phyloP scores from a whole-genome alignment of 2,329 filamentous ascomycete species.

The Talaromyces verruculosus region DNA sequence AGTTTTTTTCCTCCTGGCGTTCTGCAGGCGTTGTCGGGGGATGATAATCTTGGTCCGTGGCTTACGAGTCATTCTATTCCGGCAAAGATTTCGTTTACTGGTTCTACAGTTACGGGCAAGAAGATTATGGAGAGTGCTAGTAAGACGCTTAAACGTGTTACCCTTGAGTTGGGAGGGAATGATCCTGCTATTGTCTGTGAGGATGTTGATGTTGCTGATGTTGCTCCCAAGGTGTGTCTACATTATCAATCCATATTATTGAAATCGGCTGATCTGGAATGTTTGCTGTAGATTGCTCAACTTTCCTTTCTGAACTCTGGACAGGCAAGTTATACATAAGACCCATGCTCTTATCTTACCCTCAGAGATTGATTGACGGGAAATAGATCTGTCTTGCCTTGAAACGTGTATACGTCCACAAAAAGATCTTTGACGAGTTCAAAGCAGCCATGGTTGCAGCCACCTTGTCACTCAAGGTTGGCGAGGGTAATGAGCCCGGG shows the following conservation, averaged over 20 bases:
- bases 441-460: conserved; percentile 45
- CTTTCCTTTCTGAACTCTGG: background rate
- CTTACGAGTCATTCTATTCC: conserved; percentile 57
- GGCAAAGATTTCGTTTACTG: conserved; percentile 60
- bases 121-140: conserved; percentile 52
- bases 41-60: conserved; percentile 54
- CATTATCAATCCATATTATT: background rate
- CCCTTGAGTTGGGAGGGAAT: conserved; percentile 44
- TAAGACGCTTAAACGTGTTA: conserved; percentile 55
- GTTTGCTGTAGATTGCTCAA: background rate
- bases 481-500: background rate
- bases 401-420: conserved; percentile 63
- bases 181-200: conserved; percentile 14
- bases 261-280: background rate
- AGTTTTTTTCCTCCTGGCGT: conserved; percentile 54
- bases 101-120: conserved; percentile 53
- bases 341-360: too few relatives aligned
- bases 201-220: conserved; percentile 11
- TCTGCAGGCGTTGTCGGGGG: conserved; percentile 56
- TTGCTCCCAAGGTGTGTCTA: background rate
- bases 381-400: conserved; percentile 52
- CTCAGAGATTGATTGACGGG: background rate
- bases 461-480: conserved; percentile 39
- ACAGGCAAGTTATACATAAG: background rate
- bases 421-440: conserved; percentile 60